Percentiles rank a stretch among this genome's conserved stretches.
phyloP scores from a whole-genome alignment of 2,329 filamentous ascomycete genomes.

The Hansfordia pulvinata region DNA sequence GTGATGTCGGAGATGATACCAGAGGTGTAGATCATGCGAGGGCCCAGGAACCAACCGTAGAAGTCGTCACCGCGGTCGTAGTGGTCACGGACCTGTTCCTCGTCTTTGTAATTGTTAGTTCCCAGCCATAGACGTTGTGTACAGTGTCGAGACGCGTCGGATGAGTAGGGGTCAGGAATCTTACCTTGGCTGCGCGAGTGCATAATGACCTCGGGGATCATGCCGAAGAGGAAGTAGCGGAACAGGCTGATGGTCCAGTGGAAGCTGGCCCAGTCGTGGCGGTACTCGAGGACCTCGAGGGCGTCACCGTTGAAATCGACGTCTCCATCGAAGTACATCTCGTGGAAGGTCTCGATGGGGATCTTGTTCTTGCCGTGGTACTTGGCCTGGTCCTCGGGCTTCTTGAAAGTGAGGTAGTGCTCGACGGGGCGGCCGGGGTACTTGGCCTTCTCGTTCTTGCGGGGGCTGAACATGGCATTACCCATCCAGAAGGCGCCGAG shows the following conservation, averaged over 20 bases:
- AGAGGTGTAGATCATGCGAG: constrained; percentile 97
- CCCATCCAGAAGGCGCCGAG: constrained; percentile 72
- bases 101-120: constrained; percentile 40
- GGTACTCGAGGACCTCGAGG: constrained; percentile 80
- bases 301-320: constrained; percentile 92
- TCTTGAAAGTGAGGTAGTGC: constrained; percentile 78
- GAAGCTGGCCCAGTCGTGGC: constrained; percentile 96
- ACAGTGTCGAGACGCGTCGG: too few species aligned
- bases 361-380: constrained; percentile 72
- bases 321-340: constrained; percentile 94
- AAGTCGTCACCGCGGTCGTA: constrained; percentile 98
- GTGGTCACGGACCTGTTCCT: constrained; percentile 95
- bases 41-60: constrained; percentile 96
- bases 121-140: too few species aligned
- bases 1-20: constrained; percentile 83
- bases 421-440: constrained; percentile 79
- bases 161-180: constrained; percentile 9
- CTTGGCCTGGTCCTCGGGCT: constrained; percentile 42
- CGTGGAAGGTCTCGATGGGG: constrained; percentile 85
- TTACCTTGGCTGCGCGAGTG: constrained; percentile 79
- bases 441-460: constrained; percentile 84
- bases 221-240: constrained; percentile 76
- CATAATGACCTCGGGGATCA: constrained; percentile 83
- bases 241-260: constrained; percentile 75
- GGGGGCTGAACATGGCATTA: constrained; percentile 67